Evolutionary conservation across 768 basidiomycete species (phyloP), one percentile per base, ranked within the genome.

Genomic region (Russula olivacea): DNA sequence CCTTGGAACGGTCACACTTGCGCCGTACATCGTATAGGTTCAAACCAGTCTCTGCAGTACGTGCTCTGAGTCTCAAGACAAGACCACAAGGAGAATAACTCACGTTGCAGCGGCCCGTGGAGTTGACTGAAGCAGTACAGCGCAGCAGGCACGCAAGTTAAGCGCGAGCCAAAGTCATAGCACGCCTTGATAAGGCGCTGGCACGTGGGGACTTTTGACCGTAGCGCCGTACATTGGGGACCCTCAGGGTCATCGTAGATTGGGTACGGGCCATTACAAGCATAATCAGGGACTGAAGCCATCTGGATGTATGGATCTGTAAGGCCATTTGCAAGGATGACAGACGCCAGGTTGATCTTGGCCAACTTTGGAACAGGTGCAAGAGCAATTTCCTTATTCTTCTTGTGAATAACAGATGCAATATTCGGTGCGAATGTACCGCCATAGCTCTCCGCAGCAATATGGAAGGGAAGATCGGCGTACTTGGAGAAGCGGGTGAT

Each of bases 1-100:
- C 88, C 69, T 81, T 82, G 32, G 77, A 65, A 45, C 79, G 81
- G 71, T 97, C 86, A 71, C 95, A 97, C 65, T 77, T 79, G 60
- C 73, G 76, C 65, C 93, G 85, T 4, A 91, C 88, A 69, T 98
- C 95, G 73, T 98, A 98, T 10, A 91, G 86, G 75, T 98, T 98
- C 53, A 87, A 72, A 3, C 88, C 89, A n/a, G 79, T 77, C 73
- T 87, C 85, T 88, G 43, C 63, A 45, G 30, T 34, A 36, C 51
- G 45, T 25, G 4, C 7, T 12, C 17, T 51, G 54, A 61, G 51
- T 28, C 43, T 47, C 23, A n/a, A 52, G 14, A 34, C 0, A 11
- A 0, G 23, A 23, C 4, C 11, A 19, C 5, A 21, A 8, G 10
- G 28, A 14, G 10, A 34, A 34, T 30, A 41, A 79, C 86, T 57